Percentiles rank a stretch among this genome's conserved stretches.
These are phyloP conservation scores for Lagenidium sp. DNA, from an alignment of 352 stramenopile species.

Conservation along the genomic window DNA sequence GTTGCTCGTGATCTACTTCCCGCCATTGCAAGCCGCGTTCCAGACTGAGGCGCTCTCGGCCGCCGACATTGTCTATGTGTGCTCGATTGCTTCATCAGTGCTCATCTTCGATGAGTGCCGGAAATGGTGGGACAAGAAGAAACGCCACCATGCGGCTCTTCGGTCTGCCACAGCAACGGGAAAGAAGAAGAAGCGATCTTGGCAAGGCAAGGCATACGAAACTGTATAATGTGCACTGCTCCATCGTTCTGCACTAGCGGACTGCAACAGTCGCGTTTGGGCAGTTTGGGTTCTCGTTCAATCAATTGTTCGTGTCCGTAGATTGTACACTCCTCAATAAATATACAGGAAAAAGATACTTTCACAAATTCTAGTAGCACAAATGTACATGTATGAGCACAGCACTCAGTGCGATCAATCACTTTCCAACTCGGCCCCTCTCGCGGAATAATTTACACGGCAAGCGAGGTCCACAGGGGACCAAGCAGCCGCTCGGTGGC, in stretches of 20 bases:
- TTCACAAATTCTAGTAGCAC: too few species aligned
- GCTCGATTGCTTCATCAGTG: constrained; percentile 88
- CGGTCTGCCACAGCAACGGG: constrained; percentile 29
- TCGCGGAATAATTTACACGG: constrained; percentile 13
- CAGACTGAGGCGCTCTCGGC: constrained; percentile 94
- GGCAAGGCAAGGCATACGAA: constrained; percentile 57
- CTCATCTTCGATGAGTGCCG: constrained; percentile 91
- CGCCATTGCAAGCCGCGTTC: constrained; percentile 94
- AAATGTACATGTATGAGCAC: too few species aligned
- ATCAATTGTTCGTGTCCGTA: too few species aligned
- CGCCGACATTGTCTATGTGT: constrained; percentile 90
- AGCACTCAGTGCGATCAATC: too few species aligned
- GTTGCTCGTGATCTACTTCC: constrained; percentile 95
- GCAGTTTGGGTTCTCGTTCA: too few species aligned
- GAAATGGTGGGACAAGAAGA: constrained; percentile 72
- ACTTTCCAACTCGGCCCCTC: not conserved
- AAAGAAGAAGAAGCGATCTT: constrained; percentile 65
- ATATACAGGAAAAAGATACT: too few species aligned
- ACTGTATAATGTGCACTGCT: too few species aligned
- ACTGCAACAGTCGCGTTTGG: too few species aligned
- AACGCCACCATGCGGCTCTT: constrained; percentile 19
- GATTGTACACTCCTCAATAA: too few species aligned
- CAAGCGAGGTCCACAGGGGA: constrained; percentile 4
- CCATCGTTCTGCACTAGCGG: too few species aligned
- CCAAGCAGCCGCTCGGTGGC: not conserved